Conservation (phyloP, 2,329 filamentous ascomycete genomes). For the Aspergillus terreus region DNA sequence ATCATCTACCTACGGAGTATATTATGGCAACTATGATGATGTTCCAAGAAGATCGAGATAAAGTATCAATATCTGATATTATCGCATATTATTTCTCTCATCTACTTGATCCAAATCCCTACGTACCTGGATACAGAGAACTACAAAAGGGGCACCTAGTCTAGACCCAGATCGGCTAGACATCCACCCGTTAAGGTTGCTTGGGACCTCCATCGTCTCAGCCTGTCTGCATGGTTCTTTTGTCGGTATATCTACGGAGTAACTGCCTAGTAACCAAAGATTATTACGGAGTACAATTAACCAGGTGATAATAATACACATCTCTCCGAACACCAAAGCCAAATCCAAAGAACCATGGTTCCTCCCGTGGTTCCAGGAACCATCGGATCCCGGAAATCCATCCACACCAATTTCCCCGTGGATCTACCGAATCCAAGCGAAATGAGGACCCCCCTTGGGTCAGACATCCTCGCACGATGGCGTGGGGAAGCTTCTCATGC, state of each 20-base stretch:
- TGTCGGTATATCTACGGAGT: no score
- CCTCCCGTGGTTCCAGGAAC: not conserved
- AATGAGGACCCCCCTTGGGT: not conserved
- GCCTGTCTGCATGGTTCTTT: no score
- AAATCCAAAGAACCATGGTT: no score
- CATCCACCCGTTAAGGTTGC: no score
- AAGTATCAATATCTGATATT: no score
- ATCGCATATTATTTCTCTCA: not conserved
- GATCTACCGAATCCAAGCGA: not conserved
- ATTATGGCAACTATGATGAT: no score
- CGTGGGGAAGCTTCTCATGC: not conserved
- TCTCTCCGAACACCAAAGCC: no score
- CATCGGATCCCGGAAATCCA: not conserved
- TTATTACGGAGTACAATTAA: no score
- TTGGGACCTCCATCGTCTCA: not conserved
- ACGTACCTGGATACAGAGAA: no score
- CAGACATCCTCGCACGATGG: not conserved
- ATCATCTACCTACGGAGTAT: no score
- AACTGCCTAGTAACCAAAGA: no score
- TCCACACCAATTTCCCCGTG: not conserved
- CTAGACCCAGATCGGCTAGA: slow-evolving; percentile 7
- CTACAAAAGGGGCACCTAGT: not conserved
- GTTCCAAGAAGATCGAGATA: no score
- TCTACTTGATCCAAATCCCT: not conserved
- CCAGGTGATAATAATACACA: not conserved